Percentiles rank a stretch among this genome's conserved stretches.
phyloP scores from a whole-genome alignment of 768 basidiomycete species.

The Leccinum truebloodii region DNA sequence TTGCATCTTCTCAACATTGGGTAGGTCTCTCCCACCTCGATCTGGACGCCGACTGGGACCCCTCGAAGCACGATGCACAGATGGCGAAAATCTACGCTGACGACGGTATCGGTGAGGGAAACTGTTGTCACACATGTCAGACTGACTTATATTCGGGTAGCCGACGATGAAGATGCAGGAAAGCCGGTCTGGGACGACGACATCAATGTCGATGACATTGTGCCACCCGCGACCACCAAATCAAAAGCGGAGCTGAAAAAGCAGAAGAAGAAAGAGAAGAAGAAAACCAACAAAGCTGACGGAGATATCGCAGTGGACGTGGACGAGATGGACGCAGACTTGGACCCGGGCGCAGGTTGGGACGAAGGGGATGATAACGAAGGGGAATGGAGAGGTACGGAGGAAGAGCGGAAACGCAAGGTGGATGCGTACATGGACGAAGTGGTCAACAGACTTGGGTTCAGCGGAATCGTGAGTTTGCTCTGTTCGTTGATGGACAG shows the following conservation, averaged over 20 bases:
- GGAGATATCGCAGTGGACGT: constrained; percentile 50
- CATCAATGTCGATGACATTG: constrained; percentile 74
- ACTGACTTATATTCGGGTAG: constrained; percentile 8
- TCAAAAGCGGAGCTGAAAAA: constrained; percentile 26
- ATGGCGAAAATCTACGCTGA: constrained; percentile 75
- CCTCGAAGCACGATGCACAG: constrained; percentile 77
- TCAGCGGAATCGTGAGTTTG: constrained; percentile 86
- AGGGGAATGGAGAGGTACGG: constrained; percentile 85
- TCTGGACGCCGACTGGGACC: constrained; percentile 93
- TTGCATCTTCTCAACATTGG: not conserved
- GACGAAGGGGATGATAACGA: constrained; percentile 40
- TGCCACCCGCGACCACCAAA: constrained; percentile 35
- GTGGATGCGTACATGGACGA: constrained; percentile 91
- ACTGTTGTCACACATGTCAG: not conserved
- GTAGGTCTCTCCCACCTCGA: constrained; percentile 70
- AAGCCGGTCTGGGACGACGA: constrained; percentile 95
- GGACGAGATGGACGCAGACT: constrained; percentile 57
- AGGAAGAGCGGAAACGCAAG: constrained; percentile 83
- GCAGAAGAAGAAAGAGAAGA: constrained; percentile 56
- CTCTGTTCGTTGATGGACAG: not conserved
- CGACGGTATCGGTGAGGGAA: constrained; percentile 36
- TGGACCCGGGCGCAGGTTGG: constrained; percentile 45
- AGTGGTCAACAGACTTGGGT: constrained; percentile 78
- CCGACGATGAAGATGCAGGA: constrained; percentile 42
- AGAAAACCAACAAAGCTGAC: constrained; percentile 33